A percentile compares a stretch with the other conserved stretches of the same genome.
Evolutionary conservation across 495 filamentous ascomycete genomes (phyloP).

Genomic region (Penicillium antarcticum): DNA sequence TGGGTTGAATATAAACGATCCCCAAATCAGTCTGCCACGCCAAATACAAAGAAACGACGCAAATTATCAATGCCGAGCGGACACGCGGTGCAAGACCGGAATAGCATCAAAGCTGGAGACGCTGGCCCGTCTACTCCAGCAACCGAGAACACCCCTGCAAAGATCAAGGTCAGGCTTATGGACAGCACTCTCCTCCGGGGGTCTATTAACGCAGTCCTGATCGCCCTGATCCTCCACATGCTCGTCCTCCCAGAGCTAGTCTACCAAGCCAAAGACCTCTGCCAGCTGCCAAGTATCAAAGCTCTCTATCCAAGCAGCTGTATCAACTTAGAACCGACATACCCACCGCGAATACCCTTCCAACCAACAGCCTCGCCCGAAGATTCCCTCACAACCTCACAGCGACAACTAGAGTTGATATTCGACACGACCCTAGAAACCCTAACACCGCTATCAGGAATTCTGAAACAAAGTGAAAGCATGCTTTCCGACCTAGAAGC

Average conservation of each 20-base stretch:
- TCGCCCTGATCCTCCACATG: slow-evolving; percentile 33
- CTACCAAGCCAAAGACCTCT: slow-evolving; percentile 34
- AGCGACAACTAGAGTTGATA: slow-evolving; percentile 31
- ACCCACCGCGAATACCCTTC: slow-evolving; percentile 8
- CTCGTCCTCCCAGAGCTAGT: slow-evolving; percentile 41
- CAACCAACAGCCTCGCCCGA: slow-evolving; percentile 11
- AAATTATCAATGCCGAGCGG: slow-evolving; percentile 14
- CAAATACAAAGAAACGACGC: slow-evolving; percentile 25
- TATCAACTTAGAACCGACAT: slow-evolving; percentile 8
- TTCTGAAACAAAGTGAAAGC: slow-evolving; percentile 36
- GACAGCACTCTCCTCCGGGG: slow-evolving; percentile 17
- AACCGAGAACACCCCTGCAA: neutral
- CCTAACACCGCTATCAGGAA: slow-evolving; percentile 24
- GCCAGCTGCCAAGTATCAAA: slow-evolving; percentile 24
- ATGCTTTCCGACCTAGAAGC: slow-evolving; percentile 29
- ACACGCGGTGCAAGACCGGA: neutral
- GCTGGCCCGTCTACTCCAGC: slow-evolving; percentile 9
- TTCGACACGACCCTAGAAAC: slow-evolving; percentile 32
- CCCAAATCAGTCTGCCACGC: slow-evolving; percentile 10
- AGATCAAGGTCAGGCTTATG: neutral
- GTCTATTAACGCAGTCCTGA: slow-evolving; percentile 30
- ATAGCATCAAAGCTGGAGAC: neutral
- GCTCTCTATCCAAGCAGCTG: slow-evolving; percentile 36
- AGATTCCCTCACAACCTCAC: slow-evolving; percentile 22
- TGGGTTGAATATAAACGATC: slow-evolving; percentile 30